Conservation (phyloP, 306 rosid genomes). For the Geum urbanum region DNA sequence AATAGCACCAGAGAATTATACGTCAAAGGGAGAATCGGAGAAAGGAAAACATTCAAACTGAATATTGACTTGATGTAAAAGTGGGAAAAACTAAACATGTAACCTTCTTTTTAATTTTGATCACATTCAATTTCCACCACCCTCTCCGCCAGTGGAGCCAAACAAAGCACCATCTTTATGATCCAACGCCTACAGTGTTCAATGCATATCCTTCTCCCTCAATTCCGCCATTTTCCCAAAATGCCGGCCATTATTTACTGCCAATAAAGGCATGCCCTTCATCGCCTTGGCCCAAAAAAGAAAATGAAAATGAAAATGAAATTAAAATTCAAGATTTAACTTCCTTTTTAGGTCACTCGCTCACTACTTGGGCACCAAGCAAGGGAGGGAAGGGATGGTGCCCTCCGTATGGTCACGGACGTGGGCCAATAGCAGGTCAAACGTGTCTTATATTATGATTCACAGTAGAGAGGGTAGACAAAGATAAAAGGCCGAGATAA, state of each 20-base stretch:
- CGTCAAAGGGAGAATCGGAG: too few relatives aligned
- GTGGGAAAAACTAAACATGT: not conserved
- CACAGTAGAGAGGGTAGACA: not conserved
- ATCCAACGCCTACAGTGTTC: conserved; percentile 9
- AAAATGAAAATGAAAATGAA: not conserved
- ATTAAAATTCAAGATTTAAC: not conserved
- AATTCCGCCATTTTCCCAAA: not conserved
- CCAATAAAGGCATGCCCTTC: not conserved
- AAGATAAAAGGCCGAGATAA: conserved; percentile 17
- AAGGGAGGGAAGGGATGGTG: not conserved
- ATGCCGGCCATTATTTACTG: conserved; percentile 1
- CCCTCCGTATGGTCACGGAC: not conserved
- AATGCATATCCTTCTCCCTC: not conserved
- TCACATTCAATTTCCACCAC: conserved; percentile 1
- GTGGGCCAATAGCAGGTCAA: not conserved
- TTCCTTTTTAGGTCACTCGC: not conserved
- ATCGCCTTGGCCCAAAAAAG: not conserved
- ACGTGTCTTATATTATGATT: not conserved
- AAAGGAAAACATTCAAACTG: too few relatives aligned
- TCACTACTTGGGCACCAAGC: conserved; percentile 7
- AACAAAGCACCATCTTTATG: conserved; percentile 6
- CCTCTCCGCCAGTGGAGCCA: not conserved
- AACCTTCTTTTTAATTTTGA: not conserved
- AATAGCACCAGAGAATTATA: too few relatives aligned
- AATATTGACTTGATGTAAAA: not conserved